Evolutionary conservation across 2,329 filamentous ascomycete species (phyloP).

Genomic region (Pseudopyrenochaeta lycopersici): DNA sequence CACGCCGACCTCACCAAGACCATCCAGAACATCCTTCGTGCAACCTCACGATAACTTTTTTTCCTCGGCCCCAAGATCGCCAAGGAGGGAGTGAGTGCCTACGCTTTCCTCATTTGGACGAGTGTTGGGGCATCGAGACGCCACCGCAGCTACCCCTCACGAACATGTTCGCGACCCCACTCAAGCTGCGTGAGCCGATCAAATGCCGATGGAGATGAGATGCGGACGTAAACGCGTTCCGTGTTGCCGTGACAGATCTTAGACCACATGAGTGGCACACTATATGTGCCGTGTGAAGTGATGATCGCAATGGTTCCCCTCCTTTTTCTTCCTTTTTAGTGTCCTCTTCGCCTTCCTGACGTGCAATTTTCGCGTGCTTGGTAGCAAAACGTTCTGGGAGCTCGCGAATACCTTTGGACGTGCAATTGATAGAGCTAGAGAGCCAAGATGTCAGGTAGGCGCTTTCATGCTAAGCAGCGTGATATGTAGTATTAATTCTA

Average conservation of each 20-base stretch:
- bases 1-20: too few relatives aligned
- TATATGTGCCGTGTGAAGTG: background rate
- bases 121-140: background rate
- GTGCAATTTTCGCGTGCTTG: background rate
- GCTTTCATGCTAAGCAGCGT: background rate
- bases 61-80: background rate
- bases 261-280: background rate
- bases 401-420: background rate
- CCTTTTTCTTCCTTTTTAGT: background rate
- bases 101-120: background rate
- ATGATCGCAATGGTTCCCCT: background rate
- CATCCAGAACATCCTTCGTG: too few relatives aligned
- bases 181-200: background rate
- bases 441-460: constrained; percentile 6
- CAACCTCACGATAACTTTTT: too few relatives aligned
- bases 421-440: background rate
- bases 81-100: background rate
- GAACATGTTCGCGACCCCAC: constrained; percentile 2
- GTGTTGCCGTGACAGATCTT: background rate
- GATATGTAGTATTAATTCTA: background rate
- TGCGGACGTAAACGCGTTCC: background rate
- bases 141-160: constrained; percentile 5
- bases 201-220: background rate
- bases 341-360: background rate
- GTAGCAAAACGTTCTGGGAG: too few relatives aligned